These are phyloP conservation scores for Kuraishia piskuri DNA, from an alignment of 805 yeast genomes.

Conservation along the genomic window DNA sequence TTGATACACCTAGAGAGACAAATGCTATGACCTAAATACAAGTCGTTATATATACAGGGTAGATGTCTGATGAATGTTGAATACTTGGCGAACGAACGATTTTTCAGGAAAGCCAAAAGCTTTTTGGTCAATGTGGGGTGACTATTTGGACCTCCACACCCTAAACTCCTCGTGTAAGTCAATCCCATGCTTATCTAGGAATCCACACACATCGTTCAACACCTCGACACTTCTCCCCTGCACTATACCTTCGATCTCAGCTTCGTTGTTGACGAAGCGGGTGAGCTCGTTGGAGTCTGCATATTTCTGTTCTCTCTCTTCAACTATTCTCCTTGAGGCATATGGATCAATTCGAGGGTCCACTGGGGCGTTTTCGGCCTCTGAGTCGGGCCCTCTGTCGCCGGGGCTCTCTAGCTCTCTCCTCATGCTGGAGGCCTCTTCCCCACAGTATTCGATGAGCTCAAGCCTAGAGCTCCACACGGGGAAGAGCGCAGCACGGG, in stretches of 20 bases:
- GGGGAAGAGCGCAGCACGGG: constrained; percentile 26
- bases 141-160: neutral
- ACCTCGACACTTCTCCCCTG: constrained; percentile 24
- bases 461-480: constrained; percentile 36
- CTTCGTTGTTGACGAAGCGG: constrained; percentile 31
- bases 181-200: constrained; percentile 2
- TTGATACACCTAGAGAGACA: no score
- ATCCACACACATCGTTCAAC: constrained; percentile 25
- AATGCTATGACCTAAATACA: no score
- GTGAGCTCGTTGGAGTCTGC: constrained; percentile 18
- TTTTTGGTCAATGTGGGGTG: no score
- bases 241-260: constrained; percentile 30
- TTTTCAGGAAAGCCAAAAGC: no score
- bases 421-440: constrained; percentile 21
- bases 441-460: constrained; percentile 33
- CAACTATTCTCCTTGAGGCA: constrained; percentile 29
- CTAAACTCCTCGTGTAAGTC: neutral
- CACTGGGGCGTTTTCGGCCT: constrained; percentile 14
- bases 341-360: constrained; percentile 41
- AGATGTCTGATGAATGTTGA: no score
- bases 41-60: no score
- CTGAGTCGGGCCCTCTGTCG: constrained; percentile 6
- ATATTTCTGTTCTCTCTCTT: constrained; percentile 20
- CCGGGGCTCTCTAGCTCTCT: constrained; percentile 19
- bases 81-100: no score